phyloP scores from a whole-genome alignment of 805 yeast species.

The Starmerella powellii region DNA sequence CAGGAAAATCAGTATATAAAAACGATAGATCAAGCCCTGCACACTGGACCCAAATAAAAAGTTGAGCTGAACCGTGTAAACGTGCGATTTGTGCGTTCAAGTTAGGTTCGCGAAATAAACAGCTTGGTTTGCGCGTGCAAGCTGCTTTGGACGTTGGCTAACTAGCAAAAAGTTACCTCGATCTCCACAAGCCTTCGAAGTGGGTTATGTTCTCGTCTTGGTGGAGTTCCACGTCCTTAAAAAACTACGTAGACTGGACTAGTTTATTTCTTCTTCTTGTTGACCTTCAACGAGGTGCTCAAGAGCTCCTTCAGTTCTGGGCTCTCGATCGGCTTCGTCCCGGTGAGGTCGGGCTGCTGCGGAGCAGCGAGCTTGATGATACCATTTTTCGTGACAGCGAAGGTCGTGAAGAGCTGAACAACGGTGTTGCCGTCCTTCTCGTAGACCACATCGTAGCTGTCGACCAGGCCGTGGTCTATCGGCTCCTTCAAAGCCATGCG shows the following conservation, averaged over 20 bases:
- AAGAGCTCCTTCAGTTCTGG: constrained; percentile 39
- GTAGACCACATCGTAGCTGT: constrained; percentile 55
- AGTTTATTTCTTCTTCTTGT: constrained; percentile 34
- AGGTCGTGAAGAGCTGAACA: constrained; percentile 64
- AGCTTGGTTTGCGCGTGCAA: too few species aligned
- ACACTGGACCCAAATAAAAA: too few species aligned
- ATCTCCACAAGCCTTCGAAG: too few species aligned
- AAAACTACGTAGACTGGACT: background rate
- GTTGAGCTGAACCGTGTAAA: too few species aligned
- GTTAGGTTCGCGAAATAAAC: too few species aligned
- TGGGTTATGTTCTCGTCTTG: too few species aligned
- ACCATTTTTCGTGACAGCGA: constrained; percentile 64
- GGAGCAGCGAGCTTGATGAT: constrained; percentile 52
- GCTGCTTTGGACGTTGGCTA: too few species aligned
- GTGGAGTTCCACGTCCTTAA: too few species aligned
- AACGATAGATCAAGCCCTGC: too few species aligned
- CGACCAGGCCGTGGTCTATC: constrained; percentile 50
- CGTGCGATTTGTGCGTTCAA: too few species aligned
- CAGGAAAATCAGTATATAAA: too few species aligned
- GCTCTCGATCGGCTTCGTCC: constrained; percentile 40
- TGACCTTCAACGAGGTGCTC: constrained; percentile 38
- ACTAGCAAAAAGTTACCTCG: too few species aligned
- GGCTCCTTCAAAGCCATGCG: constrained; percentile 67
- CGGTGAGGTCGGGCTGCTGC: constrained; percentile 36
- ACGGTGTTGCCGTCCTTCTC: constrained; percentile 56